phyloP scores from a whole-genome alignment of 129 eudicot genomes.

The Silybum marianum region DNA sequence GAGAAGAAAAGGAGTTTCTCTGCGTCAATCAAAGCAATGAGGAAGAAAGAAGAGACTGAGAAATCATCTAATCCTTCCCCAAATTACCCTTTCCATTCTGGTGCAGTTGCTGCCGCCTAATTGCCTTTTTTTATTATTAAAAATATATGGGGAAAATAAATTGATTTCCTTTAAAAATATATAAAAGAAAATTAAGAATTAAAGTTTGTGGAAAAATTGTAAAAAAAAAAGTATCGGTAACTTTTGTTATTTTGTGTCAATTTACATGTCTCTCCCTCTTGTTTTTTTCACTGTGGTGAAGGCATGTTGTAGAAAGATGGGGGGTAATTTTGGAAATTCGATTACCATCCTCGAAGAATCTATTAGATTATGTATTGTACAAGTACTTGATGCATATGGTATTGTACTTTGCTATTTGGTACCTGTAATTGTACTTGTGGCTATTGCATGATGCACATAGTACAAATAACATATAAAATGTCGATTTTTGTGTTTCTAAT shows the following conservation, averaged over 20 bases:
- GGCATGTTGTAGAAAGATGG: neutral
- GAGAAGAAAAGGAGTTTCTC: constrained; percentile 45
- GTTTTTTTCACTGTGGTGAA: neutral
- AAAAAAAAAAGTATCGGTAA: neutral
- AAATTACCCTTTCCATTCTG: constrained; percentile 41
- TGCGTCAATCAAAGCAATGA: constrained; percentile 52
- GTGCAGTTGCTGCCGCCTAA: constrained; percentile 62
- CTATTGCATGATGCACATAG: constrained; percentile 21
- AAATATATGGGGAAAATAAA: neutral
- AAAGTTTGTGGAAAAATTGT: constrained; percentile 18
- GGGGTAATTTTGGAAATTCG: constrained; percentile 27
- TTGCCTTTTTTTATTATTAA: neutral
- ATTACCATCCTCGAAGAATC: constrained; percentile 11
- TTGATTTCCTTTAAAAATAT: neutral
- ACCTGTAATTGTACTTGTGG: constrained; percentile 32
- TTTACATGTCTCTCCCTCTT: constrained; percentile 3
- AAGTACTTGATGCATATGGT: constrained; percentile 21
- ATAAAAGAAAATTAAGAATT: neutral
- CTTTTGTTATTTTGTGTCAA: constrained; percentile 25
- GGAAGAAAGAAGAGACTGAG: constrained; percentile 54
- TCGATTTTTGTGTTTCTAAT: neutral
- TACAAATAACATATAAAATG: constrained; percentile 6
- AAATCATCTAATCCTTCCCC: constrained; percentile 41
- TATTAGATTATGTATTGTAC: constrained; percentile 28
- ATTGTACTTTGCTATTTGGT: constrained; percentile 6